Conservation (phyloP, 2,329 filamentous ascomycete genomes). For the Cryphonectria radicalis region DNA sequence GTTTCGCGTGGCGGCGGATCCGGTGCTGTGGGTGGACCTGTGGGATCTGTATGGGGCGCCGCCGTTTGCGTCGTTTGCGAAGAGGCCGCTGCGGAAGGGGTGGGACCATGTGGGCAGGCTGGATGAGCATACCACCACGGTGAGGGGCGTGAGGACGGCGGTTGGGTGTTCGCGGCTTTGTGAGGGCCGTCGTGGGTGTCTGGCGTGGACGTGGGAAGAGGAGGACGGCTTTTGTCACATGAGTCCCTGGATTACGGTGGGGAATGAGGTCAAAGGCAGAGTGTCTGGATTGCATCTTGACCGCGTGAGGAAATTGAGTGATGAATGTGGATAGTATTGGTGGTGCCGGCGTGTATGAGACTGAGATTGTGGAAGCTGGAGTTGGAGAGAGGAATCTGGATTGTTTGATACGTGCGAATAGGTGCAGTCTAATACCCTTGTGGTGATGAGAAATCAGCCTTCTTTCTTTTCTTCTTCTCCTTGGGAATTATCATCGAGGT, state of each 20-base stretch:
- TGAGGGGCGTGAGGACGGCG: conserved; percentile 42
- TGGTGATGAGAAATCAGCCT: too few species aligned
- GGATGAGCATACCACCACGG: conserved; percentile 47
- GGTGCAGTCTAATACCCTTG: too few species aligned
- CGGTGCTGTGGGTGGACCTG: conserved; percentile 55
- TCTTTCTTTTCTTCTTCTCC: too few species aligned
- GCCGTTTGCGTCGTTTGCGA: conserved; percentile 43
- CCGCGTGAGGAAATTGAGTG: conserved; percentile 17
- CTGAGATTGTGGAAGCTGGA: too few species aligned
- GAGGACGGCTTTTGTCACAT: conserved; percentile 45
- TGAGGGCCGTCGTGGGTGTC: conserved; percentile 40
- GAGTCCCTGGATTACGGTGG: conserved; percentile 56
- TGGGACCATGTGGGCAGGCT: conserved; percentile 55
- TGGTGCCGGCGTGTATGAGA: too few species aligned
- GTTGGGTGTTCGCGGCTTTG: conserved; percentile 51
- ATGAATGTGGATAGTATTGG: conserved; percentile 17
- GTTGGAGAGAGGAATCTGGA: too few species aligned
- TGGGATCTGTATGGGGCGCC: conserved; percentile 52
- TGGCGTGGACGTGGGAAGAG: conserved; percentile 57
- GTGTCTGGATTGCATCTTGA: conserved; percentile 44
- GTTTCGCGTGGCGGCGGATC: conserved; percentile 43
- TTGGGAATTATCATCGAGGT: not conserved
- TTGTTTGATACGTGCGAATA: too few species aligned
- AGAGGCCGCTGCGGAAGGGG: conserved; percentile 42
- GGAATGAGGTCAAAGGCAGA: conserved; percentile 39